These are phyloP conservation scores for Diaporthe ilicicola DNA, from an alignment of 2,329 filamentous ascomycete genomes.

Conservation along the genomic window DNA sequence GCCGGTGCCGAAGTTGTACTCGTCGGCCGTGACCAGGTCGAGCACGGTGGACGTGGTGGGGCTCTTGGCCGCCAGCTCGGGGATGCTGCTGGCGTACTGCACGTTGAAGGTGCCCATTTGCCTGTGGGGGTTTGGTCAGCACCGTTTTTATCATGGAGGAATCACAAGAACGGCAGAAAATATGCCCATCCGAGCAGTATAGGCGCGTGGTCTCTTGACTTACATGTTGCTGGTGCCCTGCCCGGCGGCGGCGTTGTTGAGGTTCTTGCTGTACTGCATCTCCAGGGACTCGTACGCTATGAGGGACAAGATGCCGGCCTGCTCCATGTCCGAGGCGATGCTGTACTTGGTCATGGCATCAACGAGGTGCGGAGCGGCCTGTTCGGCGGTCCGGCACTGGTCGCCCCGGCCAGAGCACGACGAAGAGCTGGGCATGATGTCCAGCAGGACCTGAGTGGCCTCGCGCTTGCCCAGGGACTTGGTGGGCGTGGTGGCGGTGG, in stretches of 20 bases:
- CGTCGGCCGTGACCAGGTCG: conserved; percentile 54
- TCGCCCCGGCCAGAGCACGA: conserved; percentile 58
- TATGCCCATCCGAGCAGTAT: too few relatives aligned
- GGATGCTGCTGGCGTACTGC: conserved; percentile 55
- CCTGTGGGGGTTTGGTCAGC: conserved; percentile 23
- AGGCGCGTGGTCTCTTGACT: too few relatives aligned
- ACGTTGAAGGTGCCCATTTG: conserved; percentile 52
- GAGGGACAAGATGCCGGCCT: conserved; percentile 75
- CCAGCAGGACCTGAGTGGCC: conserved; percentile 50
- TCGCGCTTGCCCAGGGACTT: conserved; percentile 37
- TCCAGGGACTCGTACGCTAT: conserved; percentile 76
- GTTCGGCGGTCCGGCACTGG: conserved; percentile 73
- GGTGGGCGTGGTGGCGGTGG: conserved; percentile 24
- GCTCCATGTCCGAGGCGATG: conserved; percentile 63
- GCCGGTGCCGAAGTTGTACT: conserved; percentile 63
- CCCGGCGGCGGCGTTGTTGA: conserved; percentile 59
- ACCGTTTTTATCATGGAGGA: neutral
- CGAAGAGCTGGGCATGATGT: conserved; percentile 65
- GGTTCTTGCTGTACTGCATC: conserved; percentile 77
- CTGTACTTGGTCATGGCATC: conserved; percentile 65
- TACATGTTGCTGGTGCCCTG: conserved; percentile 63
- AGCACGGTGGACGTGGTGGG: conserved; percentile 49
- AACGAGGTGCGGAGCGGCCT: conserved; percentile 67
- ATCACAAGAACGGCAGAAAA: too few relatives aligned
- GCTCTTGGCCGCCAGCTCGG: conserved; percentile 44